phyloP scores from a whole-genome alignment of 2,329 filamentous ascomycete species.

The Colletotrichum eleusines region DNA sequence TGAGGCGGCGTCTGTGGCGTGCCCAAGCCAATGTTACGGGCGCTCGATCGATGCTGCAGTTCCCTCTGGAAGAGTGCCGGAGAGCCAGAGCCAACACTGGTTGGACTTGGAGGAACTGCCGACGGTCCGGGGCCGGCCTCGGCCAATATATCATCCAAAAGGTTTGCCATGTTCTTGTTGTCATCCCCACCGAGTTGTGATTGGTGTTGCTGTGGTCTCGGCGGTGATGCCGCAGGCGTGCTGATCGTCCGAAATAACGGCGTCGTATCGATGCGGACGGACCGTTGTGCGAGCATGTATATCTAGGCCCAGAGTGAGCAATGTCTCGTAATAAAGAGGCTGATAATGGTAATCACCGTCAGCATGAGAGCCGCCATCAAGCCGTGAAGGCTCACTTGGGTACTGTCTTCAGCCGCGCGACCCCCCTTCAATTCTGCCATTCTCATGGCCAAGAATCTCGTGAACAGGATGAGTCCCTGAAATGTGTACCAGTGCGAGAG shows the following conservation, averaged over 20 bases:
- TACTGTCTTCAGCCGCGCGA: conserved; percentile 53
- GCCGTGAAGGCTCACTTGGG: conserved; percentile 65
- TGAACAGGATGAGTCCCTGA: conserved; percentile 69
- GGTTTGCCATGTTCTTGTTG: conserved; percentile 59
- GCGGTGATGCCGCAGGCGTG: conserved; percentile 45
- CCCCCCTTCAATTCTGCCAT: conserved; percentile 56
- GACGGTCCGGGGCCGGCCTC: conserved; percentile 43
- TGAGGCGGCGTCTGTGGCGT: conserved; percentile 43
- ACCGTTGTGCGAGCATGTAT: conserved; percentile 56
- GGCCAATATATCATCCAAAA: conserved; percentile 59
- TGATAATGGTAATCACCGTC: conserved; percentile 59
- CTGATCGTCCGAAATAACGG: conserved; percentile 60
- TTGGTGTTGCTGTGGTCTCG: conserved; percentile 38
- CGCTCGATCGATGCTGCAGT: conserved; percentile 36
- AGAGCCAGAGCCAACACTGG: conserved; percentile 41
- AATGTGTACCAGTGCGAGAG: conserved; percentile 75
- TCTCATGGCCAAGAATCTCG: conserved; percentile 64
- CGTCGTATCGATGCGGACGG: conserved; percentile 68
- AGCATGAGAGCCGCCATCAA: conserved; percentile 65
- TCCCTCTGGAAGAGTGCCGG: conserved; percentile 40
- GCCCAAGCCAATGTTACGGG: conserved; percentile 32
- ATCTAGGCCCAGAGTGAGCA: conserved; percentile 54
- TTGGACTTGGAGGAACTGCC: conserved; percentile 30
- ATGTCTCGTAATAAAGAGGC: background rate
- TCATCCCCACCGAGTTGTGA: conserved; percentile 46